These are phyloP conservation scores for Trametes sanguinea DNA, from an alignment of 768 basidiomycete species.

Conservation along the genomic window DNA sequence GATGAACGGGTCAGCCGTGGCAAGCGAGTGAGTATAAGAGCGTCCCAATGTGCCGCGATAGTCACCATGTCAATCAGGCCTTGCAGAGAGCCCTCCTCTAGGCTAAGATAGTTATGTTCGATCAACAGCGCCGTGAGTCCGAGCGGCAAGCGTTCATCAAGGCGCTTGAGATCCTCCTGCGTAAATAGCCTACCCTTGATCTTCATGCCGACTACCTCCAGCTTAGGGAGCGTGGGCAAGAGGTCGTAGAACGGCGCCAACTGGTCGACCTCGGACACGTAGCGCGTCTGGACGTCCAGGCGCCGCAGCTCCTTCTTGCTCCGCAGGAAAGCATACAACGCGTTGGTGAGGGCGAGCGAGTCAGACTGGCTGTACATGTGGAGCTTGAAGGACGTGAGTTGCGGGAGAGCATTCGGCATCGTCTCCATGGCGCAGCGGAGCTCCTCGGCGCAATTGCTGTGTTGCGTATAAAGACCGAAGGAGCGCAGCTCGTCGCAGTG, in stretches of 20 bases:
- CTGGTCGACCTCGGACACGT: not conserved
- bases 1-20: not conserved
- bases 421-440: not conserved
- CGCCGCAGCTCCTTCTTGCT: conserved; percentile 7
- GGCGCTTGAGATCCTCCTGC: not conserved
- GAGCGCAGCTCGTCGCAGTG: conserved; percentile 10
- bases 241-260: not conserved
- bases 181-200: not conserved
- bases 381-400: conserved; percentile 14
- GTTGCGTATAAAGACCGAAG: not conserved
- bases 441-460: not conserved
- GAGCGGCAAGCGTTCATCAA: not conserved
- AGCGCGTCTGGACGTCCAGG: conserved; percentile 1
- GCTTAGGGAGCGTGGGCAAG: not conserved
- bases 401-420: conserved; percentile 1
- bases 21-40: not conserved
- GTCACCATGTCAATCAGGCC: not conserved
- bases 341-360: not conserved
- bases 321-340: conserved; percentile 8
- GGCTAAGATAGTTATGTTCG: not conserved
- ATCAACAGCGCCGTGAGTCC: conserved; percentile 3
- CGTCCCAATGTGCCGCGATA: not conserved
- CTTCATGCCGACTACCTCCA: conserved; percentile 15
- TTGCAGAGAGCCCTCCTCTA: too few species aligned
- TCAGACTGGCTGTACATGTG: not conserved